Evolutionary conservation across 176 grass and related monocot genomes (phyloP).

Genomic region (Panicum miliaceum): DNA sequence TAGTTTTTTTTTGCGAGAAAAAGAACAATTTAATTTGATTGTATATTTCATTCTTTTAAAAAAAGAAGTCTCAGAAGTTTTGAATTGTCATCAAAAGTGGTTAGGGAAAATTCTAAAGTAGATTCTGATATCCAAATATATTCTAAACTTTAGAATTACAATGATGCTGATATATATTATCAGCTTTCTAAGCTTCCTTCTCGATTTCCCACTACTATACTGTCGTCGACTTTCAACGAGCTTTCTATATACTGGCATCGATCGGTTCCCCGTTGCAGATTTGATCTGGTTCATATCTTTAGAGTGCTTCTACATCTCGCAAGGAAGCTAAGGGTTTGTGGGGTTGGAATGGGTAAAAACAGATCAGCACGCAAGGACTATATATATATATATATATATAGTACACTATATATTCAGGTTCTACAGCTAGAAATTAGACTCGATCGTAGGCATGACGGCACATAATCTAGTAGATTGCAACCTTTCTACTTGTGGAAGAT

Average conservation of each 20-base stretch:
- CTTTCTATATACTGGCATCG: neutral
- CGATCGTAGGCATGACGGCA: too few relatives aligned
- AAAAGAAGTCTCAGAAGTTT: too few relatives aligned
- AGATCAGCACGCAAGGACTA: neutral
- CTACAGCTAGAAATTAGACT: too few relatives aligned
- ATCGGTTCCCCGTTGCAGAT: neutral
- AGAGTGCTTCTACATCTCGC: neutral
- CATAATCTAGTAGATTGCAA: neutral
- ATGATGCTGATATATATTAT: neutral
- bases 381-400: neutral
- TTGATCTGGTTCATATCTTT: slow-evolving; percentile 22
- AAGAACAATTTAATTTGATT: too few relatives aligned
- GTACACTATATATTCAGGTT: neutral
- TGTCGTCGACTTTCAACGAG: neutral
- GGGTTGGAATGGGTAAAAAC: neutral
- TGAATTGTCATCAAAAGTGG: too few relatives aligned
- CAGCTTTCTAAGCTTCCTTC: neutral
- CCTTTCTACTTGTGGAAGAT: neutral
- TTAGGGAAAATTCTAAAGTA: too few relatives aligned
- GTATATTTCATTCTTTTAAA: too few relatives aligned
- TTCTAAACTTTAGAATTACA: too few relatives aligned
- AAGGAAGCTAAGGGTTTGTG: neutral
- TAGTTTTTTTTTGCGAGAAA: too few relatives aligned
- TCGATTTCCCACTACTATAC: neutral
- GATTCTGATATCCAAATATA: too few relatives aligned